phyloP scores from a whole-genome alignment of 345 rosid genomes.

The Salix brachista region DNA sequence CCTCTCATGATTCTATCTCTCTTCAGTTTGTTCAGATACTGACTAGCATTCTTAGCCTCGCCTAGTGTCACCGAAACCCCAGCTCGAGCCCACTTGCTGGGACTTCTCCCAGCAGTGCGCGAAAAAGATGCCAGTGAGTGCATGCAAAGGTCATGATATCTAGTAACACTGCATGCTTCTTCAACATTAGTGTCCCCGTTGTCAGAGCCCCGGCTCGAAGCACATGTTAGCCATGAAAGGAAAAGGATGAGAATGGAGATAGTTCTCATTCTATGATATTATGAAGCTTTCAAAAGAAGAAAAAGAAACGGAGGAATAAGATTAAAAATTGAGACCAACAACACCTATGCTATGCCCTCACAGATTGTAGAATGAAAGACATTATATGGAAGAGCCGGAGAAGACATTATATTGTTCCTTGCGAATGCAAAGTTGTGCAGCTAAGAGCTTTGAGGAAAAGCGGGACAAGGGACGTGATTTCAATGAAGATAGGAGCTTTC shows the following conservation, averaged over 20 bases:
- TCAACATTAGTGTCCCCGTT: conserved; percentile 31
- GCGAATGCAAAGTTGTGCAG: background rate
- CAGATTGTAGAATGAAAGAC: background rate
- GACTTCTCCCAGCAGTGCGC: conserved; percentile 48
- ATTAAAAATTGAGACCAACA: background rate
- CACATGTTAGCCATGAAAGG: conserved; percentile 22
- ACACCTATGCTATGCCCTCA: background rate
- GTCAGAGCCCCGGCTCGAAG: background rate
- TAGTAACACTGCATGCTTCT: conserved; percentile 78
- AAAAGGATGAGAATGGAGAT: conserved; percentile 15
- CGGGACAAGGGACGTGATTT: background rate
- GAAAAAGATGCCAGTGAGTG: conserved; percentile 61
- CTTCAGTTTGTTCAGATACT: conserved; percentile 32
- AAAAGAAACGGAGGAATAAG: background rate
- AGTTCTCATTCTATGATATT: background rate
- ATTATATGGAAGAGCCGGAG: background rate
- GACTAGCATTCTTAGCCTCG: conserved; percentile 44
- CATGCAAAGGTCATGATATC: conserved; percentile 56
- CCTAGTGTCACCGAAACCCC: conserved; percentile 69
- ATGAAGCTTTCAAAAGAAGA: background rate
- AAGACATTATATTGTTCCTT: background rate
- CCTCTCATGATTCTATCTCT: conserved; percentile 19
- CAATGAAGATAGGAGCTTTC: conserved; percentile 14
- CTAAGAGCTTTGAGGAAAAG: background rate
- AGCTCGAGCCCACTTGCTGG: conserved; percentile 77